phyloP scores from a whole-genome alignment of 306 rosid species.

The Fragaria iinumae region DNA sequence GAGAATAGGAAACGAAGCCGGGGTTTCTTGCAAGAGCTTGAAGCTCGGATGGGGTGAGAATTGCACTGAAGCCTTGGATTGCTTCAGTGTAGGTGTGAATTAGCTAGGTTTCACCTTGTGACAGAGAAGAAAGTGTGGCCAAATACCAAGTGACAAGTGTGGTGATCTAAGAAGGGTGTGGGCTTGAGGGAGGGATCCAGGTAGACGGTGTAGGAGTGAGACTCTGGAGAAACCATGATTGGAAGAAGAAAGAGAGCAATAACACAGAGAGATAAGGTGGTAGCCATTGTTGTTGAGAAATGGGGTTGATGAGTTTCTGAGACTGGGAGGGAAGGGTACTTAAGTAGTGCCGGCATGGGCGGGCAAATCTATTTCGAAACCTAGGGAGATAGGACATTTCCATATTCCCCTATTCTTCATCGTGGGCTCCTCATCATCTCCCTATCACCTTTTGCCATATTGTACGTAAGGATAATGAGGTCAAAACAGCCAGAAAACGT shows the following conservation, averaged over 20 bases:
- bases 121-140: slow-evolving; percentile 16
- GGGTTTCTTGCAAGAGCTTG: slow-evolving; percentile 3
- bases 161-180: slow-evolving; percentile 19
- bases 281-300: slow-evolving; percentile 16
- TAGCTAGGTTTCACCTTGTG: slow-evolving; percentile 8
- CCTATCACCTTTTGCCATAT: not conserved
- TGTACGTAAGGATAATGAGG: too few species aligned
- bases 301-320: too few species aligned
- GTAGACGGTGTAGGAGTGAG: slow-evolving; percentile 17
- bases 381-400: not conserved
- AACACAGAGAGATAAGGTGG: not conserved
- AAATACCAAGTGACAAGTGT: slow-evolving; percentile 16
- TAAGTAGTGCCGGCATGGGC: not conserved
- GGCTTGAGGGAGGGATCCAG: slow-evolving; percentile 22
- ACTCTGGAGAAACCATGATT: slow-evolving; percentile 7
- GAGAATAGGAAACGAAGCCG: slow-evolving; percentile 11
- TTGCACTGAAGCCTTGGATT: slow-evolving; percentile 25
- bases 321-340: too few species aligned
- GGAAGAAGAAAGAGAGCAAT: not conserved
- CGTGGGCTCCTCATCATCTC: too few species aligned
- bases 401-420: too few species aligned
- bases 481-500: too few species aligned
- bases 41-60: slow-evolving; percentile 18
- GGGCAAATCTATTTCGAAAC: not conserved
- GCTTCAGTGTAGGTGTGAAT: slow-evolving; percentile 14